phyloP scores from a whole-genome alignment of 192 early-diverging fungal species.

The Coemansia sp. region DNA sequence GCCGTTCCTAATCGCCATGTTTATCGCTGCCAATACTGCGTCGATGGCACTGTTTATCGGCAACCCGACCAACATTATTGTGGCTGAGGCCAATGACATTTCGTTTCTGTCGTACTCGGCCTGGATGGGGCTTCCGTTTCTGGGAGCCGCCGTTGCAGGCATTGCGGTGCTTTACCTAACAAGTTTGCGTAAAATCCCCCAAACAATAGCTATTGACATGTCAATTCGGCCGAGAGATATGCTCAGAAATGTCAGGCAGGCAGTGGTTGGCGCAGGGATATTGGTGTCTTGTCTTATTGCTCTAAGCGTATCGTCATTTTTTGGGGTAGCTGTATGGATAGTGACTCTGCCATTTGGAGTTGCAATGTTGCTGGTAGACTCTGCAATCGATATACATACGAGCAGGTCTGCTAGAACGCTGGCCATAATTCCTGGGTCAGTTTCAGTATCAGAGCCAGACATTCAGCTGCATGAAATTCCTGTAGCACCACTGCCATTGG shows the following conservation, averaged over 20 bases:
- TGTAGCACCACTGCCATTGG: no score
- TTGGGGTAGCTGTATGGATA: slow-evolving; percentile 64
- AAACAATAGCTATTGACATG: slow-evolving; percentile 43
- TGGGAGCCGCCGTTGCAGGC: slow-evolving; percentile 58
- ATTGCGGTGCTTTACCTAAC: slow-evolving; percentile 57
- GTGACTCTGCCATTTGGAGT: slow-evolving; percentile 77
- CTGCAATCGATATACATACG: slow-evolving; percentile 55
- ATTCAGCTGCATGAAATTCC: neutral
- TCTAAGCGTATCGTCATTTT: slow-evolving; percentile 69
- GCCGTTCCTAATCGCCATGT: slow-evolving; percentile 75
- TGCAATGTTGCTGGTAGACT: slow-evolving; percentile 60
- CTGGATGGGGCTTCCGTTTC: slow-evolving; percentile 79
- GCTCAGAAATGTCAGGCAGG: slow-evolving; percentile 61
- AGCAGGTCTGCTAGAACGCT: slow-evolving; percentile 6
- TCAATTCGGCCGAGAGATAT: slow-evolving; percentile 55
- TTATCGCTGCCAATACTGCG: slow-evolving; percentile 73
- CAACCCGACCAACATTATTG: slow-evolving; percentile 87
- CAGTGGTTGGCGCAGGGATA: slow-evolving; percentile 60
- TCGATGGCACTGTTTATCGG: slow-evolving; percentile 86
- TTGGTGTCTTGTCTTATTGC: slow-evolving; percentile 62
- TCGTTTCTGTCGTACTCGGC: slow-evolving; percentile 74
- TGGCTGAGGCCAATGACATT: slow-evolving; percentile 73
- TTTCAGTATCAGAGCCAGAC: neutral
- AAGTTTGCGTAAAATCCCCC: slow-evolving; percentile 54
- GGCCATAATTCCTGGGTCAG: neutral